These are phyloP conservation scores for Rhynchosporium agropyri DNA, from an alignment of 2,329 filamentous ascomycete genomes.

Conservation along the genomic window DNA sequence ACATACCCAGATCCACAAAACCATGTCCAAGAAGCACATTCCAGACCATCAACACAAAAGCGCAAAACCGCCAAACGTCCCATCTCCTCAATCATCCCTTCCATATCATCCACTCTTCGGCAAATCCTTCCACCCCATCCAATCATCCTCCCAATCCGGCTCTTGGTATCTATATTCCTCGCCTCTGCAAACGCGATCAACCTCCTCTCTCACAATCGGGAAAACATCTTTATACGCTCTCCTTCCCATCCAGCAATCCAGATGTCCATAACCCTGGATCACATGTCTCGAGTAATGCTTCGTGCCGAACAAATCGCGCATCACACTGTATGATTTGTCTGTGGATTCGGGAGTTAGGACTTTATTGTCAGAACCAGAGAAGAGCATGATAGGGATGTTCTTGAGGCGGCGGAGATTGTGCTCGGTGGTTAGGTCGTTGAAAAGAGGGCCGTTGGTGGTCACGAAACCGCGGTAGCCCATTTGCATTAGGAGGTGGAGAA, in stretches of 20 bases:
- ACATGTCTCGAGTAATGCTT: constrained; percentile 54
- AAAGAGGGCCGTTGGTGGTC: constrained; percentile 54
- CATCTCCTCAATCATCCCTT: background rate
- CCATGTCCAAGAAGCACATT: background rate
- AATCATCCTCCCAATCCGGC: constrained; percentile 35
- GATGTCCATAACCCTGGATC: constrained; percentile 60
- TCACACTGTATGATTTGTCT: constrained; percentile 54
- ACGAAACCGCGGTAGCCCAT: constrained; percentile 56
- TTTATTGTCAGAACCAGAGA: constrained; percentile 58
- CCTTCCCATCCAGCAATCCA: constrained; percentile 65
- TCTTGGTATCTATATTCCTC: constrained; percentile 36
- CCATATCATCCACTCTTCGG: constrained; percentile 4
- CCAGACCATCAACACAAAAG: background rate
- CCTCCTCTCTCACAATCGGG: constrained; percentile 56
- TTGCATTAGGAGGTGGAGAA: constrained; percentile 58
- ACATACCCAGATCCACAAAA: background rate
- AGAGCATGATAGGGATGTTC: constrained; percentile 58
- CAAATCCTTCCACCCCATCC: constrained; percentile 24
- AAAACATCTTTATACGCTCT: constrained; percentile 62
- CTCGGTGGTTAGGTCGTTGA: constrained; percentile 50
- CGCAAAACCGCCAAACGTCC: background rate
- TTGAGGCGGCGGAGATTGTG: constrained; percentile 54
- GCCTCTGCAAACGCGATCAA: constrained; percentile 51
- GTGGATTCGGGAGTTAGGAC: constrained; percentile 58
- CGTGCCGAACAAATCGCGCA: constrained; percentile 55